Evolutionary conservation across 192 early-diverging fungal genomes (phyloP), one percentile per base, ranked within the genome.

Genomic region (Chytriomyces confervae): DNA sequence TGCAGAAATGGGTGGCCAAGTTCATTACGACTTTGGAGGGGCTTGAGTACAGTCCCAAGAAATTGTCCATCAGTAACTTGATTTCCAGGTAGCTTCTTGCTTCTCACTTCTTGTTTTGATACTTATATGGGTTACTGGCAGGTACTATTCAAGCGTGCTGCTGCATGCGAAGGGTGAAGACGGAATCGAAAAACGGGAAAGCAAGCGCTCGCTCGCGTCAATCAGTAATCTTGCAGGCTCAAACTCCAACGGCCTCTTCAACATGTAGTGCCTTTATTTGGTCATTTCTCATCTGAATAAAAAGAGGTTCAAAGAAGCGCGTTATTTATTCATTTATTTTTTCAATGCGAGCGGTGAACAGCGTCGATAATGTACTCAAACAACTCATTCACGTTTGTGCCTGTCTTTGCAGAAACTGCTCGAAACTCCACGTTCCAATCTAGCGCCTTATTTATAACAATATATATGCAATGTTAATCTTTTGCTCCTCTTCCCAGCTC

Each of bases 381-480:
- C 44, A 89, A 70, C 62, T 89, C 88, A 16, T 66, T 61, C n/a
- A 89, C 82, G 65, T 85, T 85, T 44, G 79, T 82, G 6, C 88
- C 88, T 36, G 84, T 80, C 64, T 89, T 89, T 46, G 85, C 61
- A 3, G 85, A 87, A 20, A 87, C 86, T 16, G 87, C 64, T 23
- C 80, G 67, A 67, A 86, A 88, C 62, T 85, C 86, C 7, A 86
- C 76, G 45, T 76, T 75, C 88, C 87, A 89, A 44, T 85, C 88
- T 75, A 86, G 82, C 16, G 88, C 82, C 82, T 86, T 20, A 8
- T 23, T 29, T 5, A 4, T 20, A 36, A 36, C 13, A 18, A 45
- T 11, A 76, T 5, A 24, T 6, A 72, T 24, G 7, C 16, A 48
- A 7, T 62, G n/a, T 18, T 29, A 23, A 23, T 45, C 18, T 36